phyloP scores from a whole-genome alignment of 2,329 filamentous ascomycete genomes.

The Penicillium brasilianum region DNA sequence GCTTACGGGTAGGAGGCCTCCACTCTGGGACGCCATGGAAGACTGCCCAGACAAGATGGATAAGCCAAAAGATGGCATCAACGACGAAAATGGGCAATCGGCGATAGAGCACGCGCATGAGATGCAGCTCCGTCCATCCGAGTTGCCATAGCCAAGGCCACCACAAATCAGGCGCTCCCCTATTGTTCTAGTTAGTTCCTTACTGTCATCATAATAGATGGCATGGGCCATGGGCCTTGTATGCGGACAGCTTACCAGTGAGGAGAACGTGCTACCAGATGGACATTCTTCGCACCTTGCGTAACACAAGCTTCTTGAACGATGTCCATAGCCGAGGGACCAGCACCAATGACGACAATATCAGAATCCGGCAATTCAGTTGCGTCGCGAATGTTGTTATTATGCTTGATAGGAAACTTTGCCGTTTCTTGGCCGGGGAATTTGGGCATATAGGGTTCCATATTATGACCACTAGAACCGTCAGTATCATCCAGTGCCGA shows the following conservation, averaged over 20 bases:
- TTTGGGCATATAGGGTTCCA: constrained; percentile 14
- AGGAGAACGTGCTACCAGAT: constrained; percentile 11
- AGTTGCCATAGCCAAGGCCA: constrained; percentile 13
- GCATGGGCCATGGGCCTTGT: too few relatives aligned
- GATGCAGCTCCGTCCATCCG: constrained; percentile 13
- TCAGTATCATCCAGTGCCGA: not conserved
- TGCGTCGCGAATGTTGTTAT: constrained; percentile 13
- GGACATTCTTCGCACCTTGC: constrained; percentile 6
- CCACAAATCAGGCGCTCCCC: constrained; percentile 15
- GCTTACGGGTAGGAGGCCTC: constrained; percentile 13
- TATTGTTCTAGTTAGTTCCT: not conserved
- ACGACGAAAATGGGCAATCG: constrained; percentile 12
- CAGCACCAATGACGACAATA: constrained; percentile 12
- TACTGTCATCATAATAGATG: too few relatives aligned
- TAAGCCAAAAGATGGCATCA: constrained; percentile 12
- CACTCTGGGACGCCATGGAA: constrained; percentile 13
- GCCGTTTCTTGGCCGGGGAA: constrained; percentile 16
- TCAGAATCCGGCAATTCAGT: constrained; percentile 10
- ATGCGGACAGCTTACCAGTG: constrained; percentile 8
- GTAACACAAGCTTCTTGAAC: constrained; percentile 14
- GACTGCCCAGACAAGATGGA: constrained; percentile 12
- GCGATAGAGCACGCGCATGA: constrained; percentile 10
- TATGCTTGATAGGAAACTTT: constrained; percentile 14
- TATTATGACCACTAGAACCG: constrained; percentile 8
- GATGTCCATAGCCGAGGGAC: constrained; percentile 13